Percentiles rank a stretch among this genome's conserved stretches.
Evolutionary conservation across 2,329 filamentous ascomycete genomes (phyloP).

Genomic region (Mycocentrospora acerina): DNA sequence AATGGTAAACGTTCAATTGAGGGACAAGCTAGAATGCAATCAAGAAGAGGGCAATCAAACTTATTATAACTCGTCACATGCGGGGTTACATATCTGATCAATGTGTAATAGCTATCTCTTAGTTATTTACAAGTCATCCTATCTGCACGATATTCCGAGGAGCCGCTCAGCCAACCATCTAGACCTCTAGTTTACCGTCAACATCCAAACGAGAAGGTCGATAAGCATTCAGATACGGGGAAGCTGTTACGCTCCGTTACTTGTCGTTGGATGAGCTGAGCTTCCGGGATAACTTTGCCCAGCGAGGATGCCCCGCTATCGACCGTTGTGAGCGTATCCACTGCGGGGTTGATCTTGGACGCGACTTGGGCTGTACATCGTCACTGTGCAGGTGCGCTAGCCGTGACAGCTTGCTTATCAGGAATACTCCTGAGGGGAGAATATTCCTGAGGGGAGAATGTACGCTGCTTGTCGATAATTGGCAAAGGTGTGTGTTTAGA

Average conservation of each 20-base stretch:
- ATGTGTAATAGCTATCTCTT: no score
- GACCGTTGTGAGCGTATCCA: neutral
- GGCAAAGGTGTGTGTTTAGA: neutral
- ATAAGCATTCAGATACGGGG: conserved; percentile 38
- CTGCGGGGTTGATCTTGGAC: no score
- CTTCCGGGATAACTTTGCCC: conserved; percentile 24
- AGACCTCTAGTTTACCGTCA: no score
- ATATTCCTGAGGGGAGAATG: neutral
- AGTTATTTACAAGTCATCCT: no score
- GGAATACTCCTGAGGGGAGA: neutral
- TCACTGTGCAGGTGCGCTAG: conserved; percentile 22
- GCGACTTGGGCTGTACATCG: conserved; percentile 4
- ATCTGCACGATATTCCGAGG: no score
- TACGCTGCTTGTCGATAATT: no score
- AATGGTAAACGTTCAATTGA: conserved; percentile 35
- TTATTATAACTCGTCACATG: no score
- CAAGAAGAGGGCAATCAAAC: no score
- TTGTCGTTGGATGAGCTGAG: conserved; percentile 27
- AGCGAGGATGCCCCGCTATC: conserved; percentile 31
- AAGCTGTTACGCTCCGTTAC: conserved; percentile 33
- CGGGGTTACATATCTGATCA: no score
- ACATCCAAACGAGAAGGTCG: conserved; percentile 25
- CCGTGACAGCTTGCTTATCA: conserved; percentile 1
- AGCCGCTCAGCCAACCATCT: no score
- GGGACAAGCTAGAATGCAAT: no score